Evolutionary conservation across 192 early-diverging fungal genomes (phyloP).

Genomic region (Backusella circina): DNA sequence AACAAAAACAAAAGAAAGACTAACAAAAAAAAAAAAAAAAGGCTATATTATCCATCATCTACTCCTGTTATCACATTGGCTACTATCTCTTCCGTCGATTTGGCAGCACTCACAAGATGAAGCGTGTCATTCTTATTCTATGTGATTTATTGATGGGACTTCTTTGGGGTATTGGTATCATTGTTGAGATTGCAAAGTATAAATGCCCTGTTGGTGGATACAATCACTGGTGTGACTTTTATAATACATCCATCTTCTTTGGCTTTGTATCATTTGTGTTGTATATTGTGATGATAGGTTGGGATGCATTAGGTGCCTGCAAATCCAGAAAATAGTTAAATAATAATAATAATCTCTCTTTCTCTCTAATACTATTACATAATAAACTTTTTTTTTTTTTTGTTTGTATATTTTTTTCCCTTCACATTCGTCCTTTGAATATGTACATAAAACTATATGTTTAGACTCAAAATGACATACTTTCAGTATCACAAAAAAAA

Average conservation of each 20-base stretch:
- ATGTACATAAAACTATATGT: not conserved
- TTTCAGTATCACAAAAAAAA: not conserved
- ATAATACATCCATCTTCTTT: slow-evolving; percentile 39
- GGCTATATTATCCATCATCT: slow-evolving; percentile 27
- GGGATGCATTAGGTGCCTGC: slow-evolving; percentile 32
- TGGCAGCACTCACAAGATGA: slow-evolving; percentile 4
- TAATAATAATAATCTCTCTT: not conserved
- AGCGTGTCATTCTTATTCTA: slow-evolving; percentile 14
- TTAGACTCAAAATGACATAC: not conserved
- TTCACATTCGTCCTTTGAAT: not conserved
- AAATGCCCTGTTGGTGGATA: slow-evolving; percentile 24
- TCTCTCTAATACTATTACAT: not conserved
- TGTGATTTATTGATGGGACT: slow-evolving; percentile 29
- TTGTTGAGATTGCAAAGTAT: slow-evolving; percentile 27
- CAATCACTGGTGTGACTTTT: slow-evolving; percentile 37
- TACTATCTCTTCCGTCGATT: slow-evolving; percentile 21
- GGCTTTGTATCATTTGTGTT: slow-evolving; percentile 31
- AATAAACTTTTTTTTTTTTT: not conserved
- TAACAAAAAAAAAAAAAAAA: not conserved
- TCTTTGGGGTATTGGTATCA: slow-evolving; percentile 33
- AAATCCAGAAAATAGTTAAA: not conserved
- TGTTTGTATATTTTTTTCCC: not conserved
- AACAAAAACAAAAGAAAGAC: not conserved
- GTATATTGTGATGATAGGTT: slow-evolving; percentile 17
- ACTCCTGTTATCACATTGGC: slow-evolving; percentile 11